phyloP scores from a whole-genome alignment of 129 eudicot genomes.

The Arctium minus region DNA sequence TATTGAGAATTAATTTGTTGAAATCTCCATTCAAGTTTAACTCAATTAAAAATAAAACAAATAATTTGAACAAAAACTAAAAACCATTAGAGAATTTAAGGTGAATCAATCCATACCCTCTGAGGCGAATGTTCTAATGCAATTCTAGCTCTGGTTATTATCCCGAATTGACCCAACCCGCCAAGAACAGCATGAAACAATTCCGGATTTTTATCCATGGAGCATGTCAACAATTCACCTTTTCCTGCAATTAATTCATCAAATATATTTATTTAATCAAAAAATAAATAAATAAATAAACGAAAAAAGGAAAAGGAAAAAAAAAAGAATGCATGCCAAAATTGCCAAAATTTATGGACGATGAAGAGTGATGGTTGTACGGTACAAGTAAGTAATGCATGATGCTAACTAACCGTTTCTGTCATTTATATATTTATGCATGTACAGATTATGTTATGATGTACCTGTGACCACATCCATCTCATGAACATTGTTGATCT shows the following conservation, averaged over 20 bases:
- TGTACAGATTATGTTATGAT: background rate
- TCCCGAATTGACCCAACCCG: slow-evolving; percentile 66
- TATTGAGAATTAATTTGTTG: no score
- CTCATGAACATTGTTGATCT: slow-evolving; percentile 47
- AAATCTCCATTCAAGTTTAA: no score
- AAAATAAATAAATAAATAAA: background rate
- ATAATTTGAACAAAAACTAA: no score
- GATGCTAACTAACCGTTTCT: background rate
- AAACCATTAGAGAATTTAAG: background rate
- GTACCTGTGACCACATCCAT: slow-evolving; percentile 55
- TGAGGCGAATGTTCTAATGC: slow-evolving; percentile 54
- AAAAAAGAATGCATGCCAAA: slow-evolving; percentile 11
- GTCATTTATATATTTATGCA: background rate
- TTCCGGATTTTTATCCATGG: slow-evolving; percentile 35
- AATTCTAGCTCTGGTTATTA: slow-evolving; percentile 59
- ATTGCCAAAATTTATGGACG: background rate
- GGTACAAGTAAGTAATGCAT: slow-evolving; percentile 13
- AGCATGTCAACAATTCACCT: slow-evolving; percentile 53
- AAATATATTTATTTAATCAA: background rate
- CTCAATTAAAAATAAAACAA: no score
- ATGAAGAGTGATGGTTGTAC: slow-evolving; percentile 18
- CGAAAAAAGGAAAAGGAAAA: background rate
- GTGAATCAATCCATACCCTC: slow-evolving; percentile 25
- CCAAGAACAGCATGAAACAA: slow-evolving; percentile 53
- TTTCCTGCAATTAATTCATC: slow-evolving; percentile 32